These are phyloP conservation scores for Chytridium lagenaria DNA, from an alignment of 371 early-diverging fungal genomes.

Conservation along the genomic window DNA sequence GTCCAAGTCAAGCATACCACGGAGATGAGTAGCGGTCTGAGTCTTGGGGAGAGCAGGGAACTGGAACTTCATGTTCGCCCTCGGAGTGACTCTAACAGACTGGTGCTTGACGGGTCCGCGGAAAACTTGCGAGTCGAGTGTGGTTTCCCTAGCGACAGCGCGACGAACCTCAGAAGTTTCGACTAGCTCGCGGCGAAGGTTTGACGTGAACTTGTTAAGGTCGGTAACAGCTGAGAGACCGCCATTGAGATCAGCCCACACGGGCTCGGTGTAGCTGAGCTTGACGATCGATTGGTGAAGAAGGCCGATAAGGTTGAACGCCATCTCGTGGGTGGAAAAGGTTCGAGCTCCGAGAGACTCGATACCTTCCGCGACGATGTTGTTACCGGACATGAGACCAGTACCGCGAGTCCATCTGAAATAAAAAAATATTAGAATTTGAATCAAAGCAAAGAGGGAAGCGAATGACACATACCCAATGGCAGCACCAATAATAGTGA, in stretches of 20 bases:
- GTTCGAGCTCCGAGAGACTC: conserved; percentile 92
- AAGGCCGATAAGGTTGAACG: conserved; percentile 91
- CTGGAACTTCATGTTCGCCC: conserved; percentile 92
- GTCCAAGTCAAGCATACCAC: conserved; percentile 90
- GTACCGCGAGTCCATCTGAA: conserved; percentile 95
- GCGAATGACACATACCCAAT: conserved; percentile 66
- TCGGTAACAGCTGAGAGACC: conserved; percentile 86
- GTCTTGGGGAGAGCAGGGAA: conserved; percentile 77
- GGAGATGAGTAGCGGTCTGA: conserved; percentile 75
- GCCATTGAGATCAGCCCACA: conserved; percentile 95
- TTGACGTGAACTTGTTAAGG: conserved; percentile 74
- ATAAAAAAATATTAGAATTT: neutral
- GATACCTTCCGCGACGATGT: conserved; percentile 89
- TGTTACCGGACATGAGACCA: conserved; percentile 92
- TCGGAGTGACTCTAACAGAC: conserved; percentile 72
- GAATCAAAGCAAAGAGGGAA: neutral
- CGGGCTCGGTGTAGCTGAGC: conserved; percentile 79
- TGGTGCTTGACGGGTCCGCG: conserved; percentile 81
- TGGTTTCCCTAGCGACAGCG: conserved; percentile 80
- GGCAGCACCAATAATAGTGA: conserved; percentile 89
- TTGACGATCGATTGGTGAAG: conserved; percentile 86
- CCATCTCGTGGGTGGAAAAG: conserved; percentile 92
- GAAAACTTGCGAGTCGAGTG: conserved; percentile 78
- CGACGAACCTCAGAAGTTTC: conserved; percentile 87
- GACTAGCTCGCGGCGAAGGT: conserved; percentile 77